These are phyloP conservation scores for Rhamnella rubrinervis DNA, from an alignment of 331 rosid genomes.

Conservation along the genomic window DNA sequence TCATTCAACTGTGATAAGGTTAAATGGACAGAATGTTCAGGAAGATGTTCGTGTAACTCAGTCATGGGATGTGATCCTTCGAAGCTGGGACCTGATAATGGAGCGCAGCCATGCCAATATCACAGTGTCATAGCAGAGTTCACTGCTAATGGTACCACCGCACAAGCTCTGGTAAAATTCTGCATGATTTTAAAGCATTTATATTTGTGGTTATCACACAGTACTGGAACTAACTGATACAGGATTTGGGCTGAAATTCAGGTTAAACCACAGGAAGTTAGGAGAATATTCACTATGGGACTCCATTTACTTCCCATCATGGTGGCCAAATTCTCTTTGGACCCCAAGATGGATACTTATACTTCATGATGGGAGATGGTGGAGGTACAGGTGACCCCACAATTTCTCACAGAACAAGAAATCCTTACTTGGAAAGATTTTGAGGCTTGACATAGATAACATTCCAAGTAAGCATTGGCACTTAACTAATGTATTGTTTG, in stretches of 20 bases:
- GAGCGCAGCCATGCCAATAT: constrained; percentile 84
- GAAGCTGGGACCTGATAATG: constrained; percentile 49
- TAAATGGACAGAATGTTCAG: constrained; percentile 76
- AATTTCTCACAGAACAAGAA: constrained; percentile 84
- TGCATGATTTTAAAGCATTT: constrained; percentile 7
- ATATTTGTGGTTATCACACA: not conserved
- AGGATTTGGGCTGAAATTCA: constrained; percentile 7
- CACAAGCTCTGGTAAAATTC: constrained; percentile 65
- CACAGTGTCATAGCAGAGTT: constrained; percentile 77
- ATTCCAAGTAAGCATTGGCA: constrained; percentile 56
- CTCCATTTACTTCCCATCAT: constrained; percentile 64
- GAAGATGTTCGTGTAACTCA: constrained; percentile 89
- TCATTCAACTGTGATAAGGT: constrained; percentile 84
- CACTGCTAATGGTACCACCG: constrained; percentile 55
- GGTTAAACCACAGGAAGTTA: constrained; percentile 67
- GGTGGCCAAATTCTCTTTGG: constrained; percentile 96
- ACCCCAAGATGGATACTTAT: constrained; percentile 72
- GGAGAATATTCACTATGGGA: constrained; percentile 90
- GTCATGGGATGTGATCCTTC: constrained; percentile 88
- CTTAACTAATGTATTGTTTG: no score
- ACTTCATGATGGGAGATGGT: constrained; percentile 90
- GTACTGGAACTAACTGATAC: not conserved
- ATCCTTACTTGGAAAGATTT: constrained; percentile 86
- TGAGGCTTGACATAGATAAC: constrained; percentile 84
- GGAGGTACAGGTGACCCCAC: constrained; percentile 80